Percentiles rank a stretch among this genome's conserved stretches.
phyloP scores from a whole-genome alignment of 2,329 filamentous ascomycete genomes.

The Sporothrix brunneoviolacea region DNA sequence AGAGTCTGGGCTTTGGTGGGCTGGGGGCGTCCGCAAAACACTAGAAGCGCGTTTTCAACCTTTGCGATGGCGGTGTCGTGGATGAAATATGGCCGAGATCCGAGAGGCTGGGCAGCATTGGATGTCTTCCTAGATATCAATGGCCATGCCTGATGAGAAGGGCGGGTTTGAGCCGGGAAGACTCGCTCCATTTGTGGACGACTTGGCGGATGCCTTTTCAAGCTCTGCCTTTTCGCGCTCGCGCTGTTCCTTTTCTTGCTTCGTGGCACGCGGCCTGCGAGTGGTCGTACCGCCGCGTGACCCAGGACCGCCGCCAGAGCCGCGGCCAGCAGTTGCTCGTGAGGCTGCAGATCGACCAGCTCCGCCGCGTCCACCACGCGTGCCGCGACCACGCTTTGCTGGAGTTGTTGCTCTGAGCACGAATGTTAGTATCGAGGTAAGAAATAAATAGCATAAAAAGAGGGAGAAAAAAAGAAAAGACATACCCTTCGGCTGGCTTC shows the following conservation, averaged over 20 bases:
- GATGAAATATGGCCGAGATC: too few relatives aligned
- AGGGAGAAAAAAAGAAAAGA: slow-evolving; percentile 20
- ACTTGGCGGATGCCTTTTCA: slow-evolving; percentile 24
- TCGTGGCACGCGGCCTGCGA: slow-evolving; percentile 78
- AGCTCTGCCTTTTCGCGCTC: slow-evolving; percentile 72
- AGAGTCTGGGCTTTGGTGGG: too few relatives aligned
- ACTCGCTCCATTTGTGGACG: slow-evolving; percentile 3
- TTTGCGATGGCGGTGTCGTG: too few relatives aligned
- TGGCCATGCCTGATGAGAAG: slow-evolving; percentile 18
- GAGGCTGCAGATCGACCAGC: slow-evolving; percentile 44
- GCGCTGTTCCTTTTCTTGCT: slow-evolving; percentile 74
- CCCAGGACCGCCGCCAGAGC: slow-evolving; percentile 46
- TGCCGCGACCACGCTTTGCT: slow-evolving; percentile 59
- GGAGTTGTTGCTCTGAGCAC: slow-evolving; percentile 66
- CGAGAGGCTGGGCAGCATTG: too few relatives aligned
- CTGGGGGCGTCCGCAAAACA: too few relatives aligned
- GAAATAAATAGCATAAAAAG: neutral
- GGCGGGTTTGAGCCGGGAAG: slow-evolving; percentile 3
- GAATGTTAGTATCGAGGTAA: slow-evolving; percentile 29
- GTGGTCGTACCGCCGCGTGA: slow-evolving; percentile 68
- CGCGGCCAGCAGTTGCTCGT: slow-evolving; percentile 45
- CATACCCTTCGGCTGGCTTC: slow-evolving; percentile 55
- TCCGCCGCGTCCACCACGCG: slow-evolving; percentile 35
- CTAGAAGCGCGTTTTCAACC: too few relatives aligned
- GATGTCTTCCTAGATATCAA: too few relatives aligned